Evolutionary conservation across 2,329 filamentous ascomycete genomes (phyloP).

Genomic region (Madurella mycetomatis): DNA sequence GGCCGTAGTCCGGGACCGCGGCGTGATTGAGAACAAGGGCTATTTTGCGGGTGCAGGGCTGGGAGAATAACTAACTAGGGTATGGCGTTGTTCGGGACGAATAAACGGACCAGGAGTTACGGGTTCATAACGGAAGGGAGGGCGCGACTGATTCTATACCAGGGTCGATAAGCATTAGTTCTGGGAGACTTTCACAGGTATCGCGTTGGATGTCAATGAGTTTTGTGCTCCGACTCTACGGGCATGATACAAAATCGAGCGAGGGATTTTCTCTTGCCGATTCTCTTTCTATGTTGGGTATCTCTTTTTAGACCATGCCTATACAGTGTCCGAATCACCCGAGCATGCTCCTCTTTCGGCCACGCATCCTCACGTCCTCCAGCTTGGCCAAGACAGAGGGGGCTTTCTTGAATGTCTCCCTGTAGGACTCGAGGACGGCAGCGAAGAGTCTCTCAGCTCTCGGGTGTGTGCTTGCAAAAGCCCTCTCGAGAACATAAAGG

Average conservation of each 20-base stretch:
- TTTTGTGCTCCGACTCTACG: neutral
- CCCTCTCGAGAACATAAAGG: conserved; percentile 89
- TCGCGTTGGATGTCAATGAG: neutral
- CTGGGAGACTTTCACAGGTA: neutral
- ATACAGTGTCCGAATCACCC: conserved; percentile 48
- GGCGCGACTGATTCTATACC: neutral
- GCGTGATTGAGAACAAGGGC: conserved; percentile 97
- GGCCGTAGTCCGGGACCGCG: conserved; percentile 86
- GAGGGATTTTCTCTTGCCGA: conserved; percentile 16
- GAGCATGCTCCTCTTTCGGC: conserved; percentile 94
- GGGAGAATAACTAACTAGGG: conserved; percentile 35
- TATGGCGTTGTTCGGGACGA: neutral
- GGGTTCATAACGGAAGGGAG: neutral
- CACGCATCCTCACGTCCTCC: conserved; percentile 89
- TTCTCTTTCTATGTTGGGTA: conserved; percentile 17
- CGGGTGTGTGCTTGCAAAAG: conserved; percentile 92
- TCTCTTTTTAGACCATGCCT: conserved; percentile 19
- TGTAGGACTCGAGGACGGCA: conserved; percentile 71
- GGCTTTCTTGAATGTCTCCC: conserved; percentile 68
- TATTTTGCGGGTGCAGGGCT: conserved; percentile 88
- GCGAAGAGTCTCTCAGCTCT: conserved; percentile 72
- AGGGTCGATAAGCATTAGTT: neutral
- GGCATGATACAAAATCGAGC: conserved; percentile 8
- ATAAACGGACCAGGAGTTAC: conserved; percentile 11
- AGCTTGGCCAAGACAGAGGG: conserved; percentile 71